Percentiles rank a stretch among this genome's conserved stretches.
Conservation (phyloP, 1,284 basidiomycete species). For the Boletellus deceptivus region DNA sequence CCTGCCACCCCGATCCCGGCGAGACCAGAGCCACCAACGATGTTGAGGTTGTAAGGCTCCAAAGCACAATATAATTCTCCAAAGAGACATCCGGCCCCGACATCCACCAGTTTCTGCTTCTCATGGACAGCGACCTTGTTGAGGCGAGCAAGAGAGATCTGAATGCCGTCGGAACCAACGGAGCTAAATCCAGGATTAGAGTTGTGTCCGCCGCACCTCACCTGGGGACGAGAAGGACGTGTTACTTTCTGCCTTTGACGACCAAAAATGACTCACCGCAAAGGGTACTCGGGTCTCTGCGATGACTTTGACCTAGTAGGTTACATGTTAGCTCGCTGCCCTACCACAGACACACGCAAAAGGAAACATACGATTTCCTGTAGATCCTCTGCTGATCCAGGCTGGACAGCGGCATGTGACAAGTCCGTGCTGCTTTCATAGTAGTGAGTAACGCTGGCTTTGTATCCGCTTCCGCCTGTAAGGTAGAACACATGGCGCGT, state of each 20-base stretch:
- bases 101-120: constrained; percentile 33
- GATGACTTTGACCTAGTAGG: not conserved
- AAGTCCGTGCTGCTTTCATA: constrained; percentile 10
- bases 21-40: constrained; percentile 44
- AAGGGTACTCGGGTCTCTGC: constrained; percentile 1
- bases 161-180: constrained; percentile 42
- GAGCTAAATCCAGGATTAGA: constrained; percentile 8
- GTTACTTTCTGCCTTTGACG: not conserved
- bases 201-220: constrained; percentile 6
- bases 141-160: constrained; percentile 49
- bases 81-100: constrained; percentile 51
- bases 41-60: constrained; percentile 37
- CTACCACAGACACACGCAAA: too few species aligned
- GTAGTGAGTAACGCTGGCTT: constrained; percentile 8
- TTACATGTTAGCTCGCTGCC: not conserved
- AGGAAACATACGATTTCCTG: not conserved
- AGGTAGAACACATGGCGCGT: not conserved
- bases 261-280: not conserved
- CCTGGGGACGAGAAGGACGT: not conserved
- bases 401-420: constrained; percentile 9
- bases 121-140: constrained; percentile 31
- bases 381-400: constrained; percentile 6
- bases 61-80: constrained; percentile 47
- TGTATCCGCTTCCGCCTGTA: constrained; percentile 12
- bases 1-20: constrained; percentile 46